phyloP scores from a whole-genome alignment of 805 yeast genomes.

The Candida cerambycidarum region DNA sequence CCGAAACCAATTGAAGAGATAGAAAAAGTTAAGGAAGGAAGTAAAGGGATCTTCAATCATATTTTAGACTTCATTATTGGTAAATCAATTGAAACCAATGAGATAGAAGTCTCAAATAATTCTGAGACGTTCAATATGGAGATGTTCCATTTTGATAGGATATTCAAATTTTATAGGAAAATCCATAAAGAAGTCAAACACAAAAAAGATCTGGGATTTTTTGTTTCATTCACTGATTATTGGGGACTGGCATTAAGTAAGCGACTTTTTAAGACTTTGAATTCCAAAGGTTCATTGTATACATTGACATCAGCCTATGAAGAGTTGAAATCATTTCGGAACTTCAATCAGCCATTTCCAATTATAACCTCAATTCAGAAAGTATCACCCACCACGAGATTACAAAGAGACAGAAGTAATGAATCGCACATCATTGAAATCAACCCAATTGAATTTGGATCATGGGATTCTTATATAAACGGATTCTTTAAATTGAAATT shows the following conservation, averaged over 20 bases:
- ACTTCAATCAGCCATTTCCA: conserved; percentile 49
- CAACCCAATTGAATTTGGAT: conserved; percentile 66
- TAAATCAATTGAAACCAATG: background rate
- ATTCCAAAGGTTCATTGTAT: conserved; percentile 35
- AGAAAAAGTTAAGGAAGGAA: background rate
- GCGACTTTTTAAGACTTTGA: conserved; percentile 35
- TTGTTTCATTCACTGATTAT: conserved; percentile 62
- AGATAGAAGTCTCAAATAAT: background rate
- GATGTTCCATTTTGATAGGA: conserved; percentile 4
- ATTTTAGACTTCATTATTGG: background rate
- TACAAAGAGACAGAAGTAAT: conserved; percentile 21
- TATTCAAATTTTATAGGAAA: conserved; percentile 48
- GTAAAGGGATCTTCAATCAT: background rate
- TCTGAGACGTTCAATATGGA: conserved; percentile 10
- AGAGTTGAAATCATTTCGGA: conserved; percentile 33
- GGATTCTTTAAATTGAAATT: conserved; percentile 52
- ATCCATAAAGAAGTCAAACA: conserved; percentile 54
- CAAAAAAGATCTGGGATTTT: conserved; percentile 53
- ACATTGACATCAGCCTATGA: conserved; percentile 32
- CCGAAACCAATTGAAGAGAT: background rate
- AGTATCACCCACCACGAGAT: conserved; percentile 28
- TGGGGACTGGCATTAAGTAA: conserved; percentile 65
- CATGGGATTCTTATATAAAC: conserved; percentile 53
- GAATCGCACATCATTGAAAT: conserved; percentile 55
- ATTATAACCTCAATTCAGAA: conserved; percentile 43